Conservation (phyloP, 2,329 filamentous ascomycete genomes). For the Hymenoscyphus salicellus region DNA sequence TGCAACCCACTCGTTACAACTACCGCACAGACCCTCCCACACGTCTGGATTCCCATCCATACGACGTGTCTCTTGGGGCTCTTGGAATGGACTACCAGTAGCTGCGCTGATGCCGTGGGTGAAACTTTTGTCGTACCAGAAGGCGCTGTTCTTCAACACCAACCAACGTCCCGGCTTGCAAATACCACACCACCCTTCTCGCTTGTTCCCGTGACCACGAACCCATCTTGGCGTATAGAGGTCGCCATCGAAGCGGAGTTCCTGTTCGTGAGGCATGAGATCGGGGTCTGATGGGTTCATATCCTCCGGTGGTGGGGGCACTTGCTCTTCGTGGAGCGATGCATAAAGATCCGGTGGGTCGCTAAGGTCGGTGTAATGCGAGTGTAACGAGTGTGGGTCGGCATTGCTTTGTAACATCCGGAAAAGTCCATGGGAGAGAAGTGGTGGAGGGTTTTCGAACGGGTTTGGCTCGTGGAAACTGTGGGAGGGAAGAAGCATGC, state of each 20-base stretch:
- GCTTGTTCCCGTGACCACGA: constrained; percentile 80
- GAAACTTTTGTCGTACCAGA: constrained; percentile 92
- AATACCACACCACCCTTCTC: constrained; percentile 85
- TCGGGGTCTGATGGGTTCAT: constrained; percentile 78
- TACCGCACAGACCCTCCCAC: constrained; percentile 76
- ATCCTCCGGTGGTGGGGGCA: constrained; percentile 72
- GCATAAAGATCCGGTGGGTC: constrained; percentile 77
- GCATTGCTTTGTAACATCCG: constrained; percentile 73
- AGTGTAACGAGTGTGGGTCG: constrained; percentile 63
- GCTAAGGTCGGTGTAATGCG: constrained; percentile 70
- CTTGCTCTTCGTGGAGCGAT: constrained; percentile 69
- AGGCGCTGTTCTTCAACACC: constrained; percentile 84
- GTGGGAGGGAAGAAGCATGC: constrained; percentile 56
- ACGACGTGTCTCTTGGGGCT: constrained; percentile 69
- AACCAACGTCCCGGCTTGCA: constrained; percentile 85
- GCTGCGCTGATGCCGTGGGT: constrained; percentile 82
- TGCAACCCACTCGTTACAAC: constrained; percentile 77
- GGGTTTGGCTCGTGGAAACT: constrained; percentile 40
- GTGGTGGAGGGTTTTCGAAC: constrained; percentile 57
- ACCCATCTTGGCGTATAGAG: constrained; percentile 83
- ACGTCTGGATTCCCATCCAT: constrained; percentile 80
- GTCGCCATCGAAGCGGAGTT: constrained; percentile 74
- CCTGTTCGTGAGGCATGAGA: constrained; percentile 73
- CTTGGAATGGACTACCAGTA: constrained; percentile 74
- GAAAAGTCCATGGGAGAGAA: constrained; percentile 71